These are phyloP conservation scores for Colletotrichum musae DNA, from an alignment of 2,329 filamentous ascomycete species.

Conservation along the genomic window DNA sequence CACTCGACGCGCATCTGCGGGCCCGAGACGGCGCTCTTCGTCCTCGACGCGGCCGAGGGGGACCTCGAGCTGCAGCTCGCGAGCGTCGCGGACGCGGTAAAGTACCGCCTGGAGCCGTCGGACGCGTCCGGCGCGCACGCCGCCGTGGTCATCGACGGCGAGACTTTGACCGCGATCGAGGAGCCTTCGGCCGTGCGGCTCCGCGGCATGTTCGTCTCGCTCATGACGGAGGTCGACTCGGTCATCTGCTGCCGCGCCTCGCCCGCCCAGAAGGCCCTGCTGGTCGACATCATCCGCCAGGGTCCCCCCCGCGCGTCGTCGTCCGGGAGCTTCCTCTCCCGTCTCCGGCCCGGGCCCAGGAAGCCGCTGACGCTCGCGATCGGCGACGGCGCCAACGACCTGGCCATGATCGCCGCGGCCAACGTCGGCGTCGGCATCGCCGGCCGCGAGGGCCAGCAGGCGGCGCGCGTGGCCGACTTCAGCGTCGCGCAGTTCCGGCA, in stretches of 20 bases:
- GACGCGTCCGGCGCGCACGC: constrained; percentile 65
- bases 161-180: constrained; percentile 81
- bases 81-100: constrained; percentile 75
- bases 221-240: constrained; percentile 85
- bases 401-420: constrained; percentile 90
- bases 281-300: constrained; percentile 84
- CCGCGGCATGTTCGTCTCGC: constrained; percentile 78
- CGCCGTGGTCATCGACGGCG: constrained; percentile 88
- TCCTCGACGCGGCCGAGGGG: constrained; percentile 77
- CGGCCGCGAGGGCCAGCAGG: constrained; percentile 91
- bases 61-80: constrained; percentile 77
- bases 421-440: constrained; percentile 94
- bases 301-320: constrained; percentile 72
- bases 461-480: constrained; percentile 90
- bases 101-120: constrained; percentile 61
- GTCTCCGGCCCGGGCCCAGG: constrained; percentile 54
- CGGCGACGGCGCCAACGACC: constrained; percentile 93
- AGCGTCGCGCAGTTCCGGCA: constrained; percentile 93
- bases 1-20: constrained; percentile 79
- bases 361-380: constrained; percentile 86
- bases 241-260: constrained; percentile 95
- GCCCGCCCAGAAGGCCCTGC: constrained; percentile 87
- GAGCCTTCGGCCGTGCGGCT: constrained; percentile 59
- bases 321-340: constrained; percentile 45
- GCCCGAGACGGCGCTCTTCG: constrained; percentile 82